Base-by-base conservation (phyloP, 176 grass and related monocot species). In the Zoysia japonica region DNA sequence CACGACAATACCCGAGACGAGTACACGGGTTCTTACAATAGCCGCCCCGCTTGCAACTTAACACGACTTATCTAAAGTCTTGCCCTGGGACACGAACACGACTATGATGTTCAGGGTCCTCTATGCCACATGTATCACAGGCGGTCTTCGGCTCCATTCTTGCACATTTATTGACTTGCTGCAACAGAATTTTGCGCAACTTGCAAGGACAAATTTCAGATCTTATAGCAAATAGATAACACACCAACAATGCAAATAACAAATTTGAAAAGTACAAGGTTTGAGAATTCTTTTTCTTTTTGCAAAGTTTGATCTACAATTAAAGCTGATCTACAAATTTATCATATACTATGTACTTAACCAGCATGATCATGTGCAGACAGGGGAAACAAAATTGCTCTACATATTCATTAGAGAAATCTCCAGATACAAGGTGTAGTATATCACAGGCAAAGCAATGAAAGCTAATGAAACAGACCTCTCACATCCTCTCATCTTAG, bases 331-430 rank as follows among this genome's bases (percentile, higher is more conserved):
- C n/a, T n/a, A n/a, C n/a, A n/a, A 5, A 68, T 72, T 15, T 67
- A 67, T 38, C 73, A 54, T 78, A 81, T 82, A 42, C 19, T 87
- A 85, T 85, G 68, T 82, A 89, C 87, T 73, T 15, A 61, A 52
- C 72, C 37, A 54, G 37, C 35, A 5, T 10, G 15, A 11, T 35
- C 43, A 50, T 47, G 7, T 2, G 13, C 49, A 41, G 15, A 15
- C 10, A 10, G n/a, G 54, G 17, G 16, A 86, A 62, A 46, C 44
- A 63, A 82, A 78, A 89, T 62, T 68, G 47, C 12, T 63, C 78
- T 78, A 10, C 6, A 77, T 59, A 72, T 50, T 19, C 44, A 36
- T 5, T 49, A 6, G 40, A 66, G 28, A 66, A 65, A 77, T 85
- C 6, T 78, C 37, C 52, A 67, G 16, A 53, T 82, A 85, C 72